A percentile compares a stretch with the other conserved stretches of the same genome.
These are phyloP conservation scores for Daldinia caldariorum DNA, from an alignment of 495 filamentous ascomycete species.

Conservation along the genomic window DNA sequence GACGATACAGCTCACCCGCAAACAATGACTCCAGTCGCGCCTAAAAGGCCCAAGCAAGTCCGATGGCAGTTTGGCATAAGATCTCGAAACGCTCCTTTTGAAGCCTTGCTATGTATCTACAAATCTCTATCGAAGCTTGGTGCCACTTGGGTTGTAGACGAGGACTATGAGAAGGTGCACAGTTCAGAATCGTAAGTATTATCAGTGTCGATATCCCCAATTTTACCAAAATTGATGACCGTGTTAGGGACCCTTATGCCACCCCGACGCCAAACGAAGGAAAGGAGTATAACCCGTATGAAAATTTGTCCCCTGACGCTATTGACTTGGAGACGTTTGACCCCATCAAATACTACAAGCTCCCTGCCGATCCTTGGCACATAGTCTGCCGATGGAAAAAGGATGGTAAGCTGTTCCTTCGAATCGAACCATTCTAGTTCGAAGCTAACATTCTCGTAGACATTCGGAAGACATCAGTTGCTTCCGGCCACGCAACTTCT, in stretches of 20 bases:
- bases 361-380: slow-evolving; percentile 95
- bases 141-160: slow-evolving; percentile 78
- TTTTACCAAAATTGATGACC: slow-evolving; percentile 25
- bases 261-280: slow-evolving; percentile 23
- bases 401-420: slow-evolving; percentile 66
- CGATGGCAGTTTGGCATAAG: slow-evolving; percentile 99
- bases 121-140: slow-evolving; percentile 87
- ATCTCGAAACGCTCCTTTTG: slow-evolving; percentile 89
- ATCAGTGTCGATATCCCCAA: neutral
- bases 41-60: slow-evolving; percentile 75
- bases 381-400: slow-evolving; percentile 89
- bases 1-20: slow-evolving; percentile 73
- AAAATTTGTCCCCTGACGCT: slow-evolving; percentile 37
- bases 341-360: slow-evolving; percentile 65
- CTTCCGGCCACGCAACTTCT: slow-evolving; percentile 44
- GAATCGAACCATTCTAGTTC: slow-evolving; percentile 30
- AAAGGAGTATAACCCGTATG: slow-evolving; percentile 41
- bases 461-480: slow-evolving; percentile 51
- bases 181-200: slow-evolving; percentile 41
- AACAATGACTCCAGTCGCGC: slow-evolving; percentile 65
- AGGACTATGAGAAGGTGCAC: slow-evolving; percentile 60
- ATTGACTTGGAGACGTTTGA: slow-evolving; percentile 49
- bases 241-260: slow-evolving; percentile 42
- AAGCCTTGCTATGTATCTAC: slow-evolving; percentile 94
- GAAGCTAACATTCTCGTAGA: slow-evolving; percentile 44